phyloP scores from a whole-genome alignment of 2,329 filamentous ascomycete genomes.

The Exophiala bonariae region DNA sequence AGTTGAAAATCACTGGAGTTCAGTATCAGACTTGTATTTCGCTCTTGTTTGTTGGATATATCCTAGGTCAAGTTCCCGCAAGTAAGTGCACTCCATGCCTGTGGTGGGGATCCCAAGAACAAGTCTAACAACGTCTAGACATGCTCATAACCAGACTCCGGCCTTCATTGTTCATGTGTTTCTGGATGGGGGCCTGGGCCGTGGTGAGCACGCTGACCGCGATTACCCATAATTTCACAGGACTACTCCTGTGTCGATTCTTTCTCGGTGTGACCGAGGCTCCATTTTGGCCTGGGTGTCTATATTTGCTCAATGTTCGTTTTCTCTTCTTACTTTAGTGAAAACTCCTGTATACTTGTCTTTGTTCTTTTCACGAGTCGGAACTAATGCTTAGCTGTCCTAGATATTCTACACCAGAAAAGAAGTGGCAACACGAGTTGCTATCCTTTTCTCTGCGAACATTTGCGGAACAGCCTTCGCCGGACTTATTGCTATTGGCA shows the following conservation, averaged over 20 bases:
- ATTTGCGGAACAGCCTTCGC: slow-evolving; percentile 63
- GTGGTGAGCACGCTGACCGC: slow-evolving; percentile 45
- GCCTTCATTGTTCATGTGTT: slow-evolving; percentile 39
- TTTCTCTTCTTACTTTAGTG: slow-evolving; percentile 71
- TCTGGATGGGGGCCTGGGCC: slow-evolving; percentile 42
- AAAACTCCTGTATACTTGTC: no score
- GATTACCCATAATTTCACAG: slow-evolving; percentile 41
- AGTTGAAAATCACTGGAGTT: slow-evolving; percentile 29
- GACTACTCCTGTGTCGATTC: slow-evolving; percentile 45
- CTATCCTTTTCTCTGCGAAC: slow-evolving; percentile 60
- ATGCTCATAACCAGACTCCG: slow-evolving; percentile 10
- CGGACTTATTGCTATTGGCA: slow-evolving; percentile 58
- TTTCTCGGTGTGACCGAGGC: slow-evolving; percentile 40
- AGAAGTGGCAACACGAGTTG: slow-evolving; percentile 54
- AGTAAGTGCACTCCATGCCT: slow-evolving; percentile 39
- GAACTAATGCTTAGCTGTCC: slow-evolving; percentile 44
- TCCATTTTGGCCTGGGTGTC: slow-evolving; percentile 5
- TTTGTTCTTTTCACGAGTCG: neutral
- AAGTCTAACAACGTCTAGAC: neutral
- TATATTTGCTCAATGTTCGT: neutral
- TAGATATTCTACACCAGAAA: slow-evolving; percentile 64
- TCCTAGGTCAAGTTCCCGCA: slow-evolving; percentile 22
- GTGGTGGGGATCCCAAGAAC: no score
- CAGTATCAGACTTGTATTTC: slow-evolving; percentile 33
- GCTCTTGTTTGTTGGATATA: slow-evolving; percentile 29